Base-by-base conservation (phyloP, 1,284 basidiomycete species). In the Ganoderma resinaceum region DNA sequence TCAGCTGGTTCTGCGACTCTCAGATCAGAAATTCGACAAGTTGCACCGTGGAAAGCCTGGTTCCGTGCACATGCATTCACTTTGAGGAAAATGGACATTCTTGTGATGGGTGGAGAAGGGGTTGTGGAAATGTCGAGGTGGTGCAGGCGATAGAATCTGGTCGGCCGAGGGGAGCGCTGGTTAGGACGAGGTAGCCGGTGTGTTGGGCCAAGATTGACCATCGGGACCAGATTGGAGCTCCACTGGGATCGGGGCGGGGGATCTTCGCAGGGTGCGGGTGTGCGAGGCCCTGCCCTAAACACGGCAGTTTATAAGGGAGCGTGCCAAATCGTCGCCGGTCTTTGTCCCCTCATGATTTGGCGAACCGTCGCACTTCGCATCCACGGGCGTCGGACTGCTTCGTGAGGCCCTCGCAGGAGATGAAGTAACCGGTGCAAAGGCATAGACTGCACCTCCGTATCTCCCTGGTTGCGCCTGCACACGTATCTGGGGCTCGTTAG, bases 371-470 rank as follows among this genome's bases (percentile, higher is more conserved):
- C n/a, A 80, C 80, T 80, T 82, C 78, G 79, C 76, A 53, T 64
- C 76, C 75, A 85, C 85, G 82, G 83, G 79, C 86, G 88, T 85
- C 81, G 87, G 83, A 80, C 78, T 80, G 82, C 78, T 80, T 85
- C 82, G 84, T 79, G 91, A 86, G 92, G 91, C 73, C 85, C 90
- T 93, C 91, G 91, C 91, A 93, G 92, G 89, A 94, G 91, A 93
- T 91, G 87, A 91, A 93, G 76, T 89, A 89, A 89, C 70, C 88
- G 90, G 92, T 86, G 92, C 92, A 91, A 79, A 38, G 89, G 92
- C 91, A 93, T 92, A 92, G 86, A 88, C 86, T 85, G 65, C 71
- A 88, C 92, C 90, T 89, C 91, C 89, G 91, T 94, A 94, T 94
- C 92, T 91, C 89, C 91, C 88, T 85, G 79, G 83, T 79, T 83